Evolutionary conservation across 176 grass and related monocot genomes (phyloP).

Genomic region (bread wheat (Triticum aestivum)): DNA sequence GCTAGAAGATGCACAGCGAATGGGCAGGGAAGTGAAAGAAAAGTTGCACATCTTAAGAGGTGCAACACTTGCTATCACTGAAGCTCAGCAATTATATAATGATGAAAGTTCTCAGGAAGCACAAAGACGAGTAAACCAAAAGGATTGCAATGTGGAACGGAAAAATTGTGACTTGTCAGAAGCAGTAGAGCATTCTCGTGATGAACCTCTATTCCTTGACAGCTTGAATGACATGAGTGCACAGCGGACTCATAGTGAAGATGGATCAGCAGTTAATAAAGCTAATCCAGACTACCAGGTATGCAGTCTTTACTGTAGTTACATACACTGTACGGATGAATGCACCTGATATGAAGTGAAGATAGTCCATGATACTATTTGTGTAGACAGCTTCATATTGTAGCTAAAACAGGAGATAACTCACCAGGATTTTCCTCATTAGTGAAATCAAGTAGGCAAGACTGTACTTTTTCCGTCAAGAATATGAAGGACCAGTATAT

Average conservation of each 20-base stretch:
- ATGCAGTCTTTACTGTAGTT: slow-evolving; percentile 13
- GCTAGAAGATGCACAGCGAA: slow-evolving; percentile 56
- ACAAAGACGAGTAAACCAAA: slow-evolving; percentile 30
- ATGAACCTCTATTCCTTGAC: slow-evolving; percentile 13
- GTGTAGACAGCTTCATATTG: background rate
- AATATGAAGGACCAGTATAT: background rate
- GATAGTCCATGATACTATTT: background rate
- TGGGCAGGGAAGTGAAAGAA: slow-evolving; percentile 58
- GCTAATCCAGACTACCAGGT: slow-evolving; percentile 44
- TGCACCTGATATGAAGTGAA: slow-evolving; percentile 14
- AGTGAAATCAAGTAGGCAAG: background rate
- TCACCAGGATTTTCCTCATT: slow-evolving; percentile 9
- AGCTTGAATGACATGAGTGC: slow-evolving; percentile 18
- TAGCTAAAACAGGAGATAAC: background rate
- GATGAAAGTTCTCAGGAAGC: slow-evolving; percentile 52
- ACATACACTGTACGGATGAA: slow-evolving; percentile 4
- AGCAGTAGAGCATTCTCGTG: slow-evolving; percentile 28
- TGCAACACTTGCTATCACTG: slow-evolving; percentile 79
- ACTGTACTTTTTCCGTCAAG: background rate
- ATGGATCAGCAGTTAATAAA: slow-evolving; percentile 18
- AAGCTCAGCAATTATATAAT: slow-evolving; percentile 55
- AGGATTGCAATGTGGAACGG: slow-evolving; percentile 29
- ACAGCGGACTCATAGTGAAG: slow-evolving; percentile 8
- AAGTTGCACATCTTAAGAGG: slow-evolving; percentile 79
- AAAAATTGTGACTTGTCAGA: slow-evolving; percentile 22